Base-by-base conservation (phyloP, 305 asterid genomes). In the Fraxinus nigra region DNA sequence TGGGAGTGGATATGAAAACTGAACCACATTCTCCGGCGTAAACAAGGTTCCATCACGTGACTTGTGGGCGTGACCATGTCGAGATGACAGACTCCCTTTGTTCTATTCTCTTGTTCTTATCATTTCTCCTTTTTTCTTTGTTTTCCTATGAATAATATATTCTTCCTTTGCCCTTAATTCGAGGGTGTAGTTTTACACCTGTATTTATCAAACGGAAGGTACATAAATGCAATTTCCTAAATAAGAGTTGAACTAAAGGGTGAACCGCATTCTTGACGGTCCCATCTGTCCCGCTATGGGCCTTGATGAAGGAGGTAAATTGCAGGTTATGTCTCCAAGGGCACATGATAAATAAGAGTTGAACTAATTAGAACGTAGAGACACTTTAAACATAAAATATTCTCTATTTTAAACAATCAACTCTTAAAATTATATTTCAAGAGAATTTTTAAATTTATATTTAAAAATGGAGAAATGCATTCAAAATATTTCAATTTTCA, bases 21-120 rank as follows among this genome's bases (percentile, higher is more conserved):
- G 84, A 81, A 78, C 88, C 92, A 84, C 59, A 87, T 89, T 90
- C 87, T 90, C 78, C 91, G 91, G 91, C 90, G 86, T 81, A 86
- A 86, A 88, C 84, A 82, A 82, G 83, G 86, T 51, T 75, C 59
- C 33, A 80, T 87, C 84, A 82, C 85, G 85, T 43, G 93, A 90
- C 90, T 76, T 80, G 81, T 56, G 83, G 84, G 84, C 85, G 85
- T 83, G 89, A 82, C 87, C 72, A 76, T 81, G 78, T 85, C 88
- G 40, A 69, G 69, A 26, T 78, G 13, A 22, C 61, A 75, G 34
- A 18, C 83, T 80, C 59, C 16, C 80, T 87, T 79, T 78, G 77
- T 79, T 83, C 81, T 80, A 81, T 82, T 46, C 78, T 76, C 67
- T 77, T 82, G 75, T 72, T 75, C 79, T 77, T 46, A 65, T 75